Percentiles rank a stretch among this genome's conserved stretches.
Evolutionary conservation across 768 basidiomycete genomes (phyloP).

Genomic region (Chlorophyllum brunneum): DNA sequence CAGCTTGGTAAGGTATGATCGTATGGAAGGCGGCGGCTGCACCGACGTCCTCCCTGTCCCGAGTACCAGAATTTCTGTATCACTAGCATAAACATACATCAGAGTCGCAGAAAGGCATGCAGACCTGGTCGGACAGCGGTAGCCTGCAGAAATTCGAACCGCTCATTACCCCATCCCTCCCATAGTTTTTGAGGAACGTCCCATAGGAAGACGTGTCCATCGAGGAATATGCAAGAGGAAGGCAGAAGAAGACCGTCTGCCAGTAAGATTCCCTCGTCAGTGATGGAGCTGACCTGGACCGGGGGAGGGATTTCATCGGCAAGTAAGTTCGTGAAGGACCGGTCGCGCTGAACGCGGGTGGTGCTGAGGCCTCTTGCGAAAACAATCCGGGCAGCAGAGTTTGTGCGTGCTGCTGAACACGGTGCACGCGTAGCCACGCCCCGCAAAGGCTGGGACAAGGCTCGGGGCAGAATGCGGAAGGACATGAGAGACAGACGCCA

Average conservation of each 20-base stretch:
- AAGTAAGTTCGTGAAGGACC: constrained; percentile 68
- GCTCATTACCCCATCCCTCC: constrained; percentile 67
- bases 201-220: constrained; percentile 89
- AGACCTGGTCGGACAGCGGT: constrained; percentile 86
- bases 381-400: not conserved
- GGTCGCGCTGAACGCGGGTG: constrained; percentile 15
- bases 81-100: not conserved
- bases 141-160: constrained; percentile 78
- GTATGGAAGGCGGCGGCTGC: constrained; percentile 65
- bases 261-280: constrained; percentile 60
- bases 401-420: not conserved
- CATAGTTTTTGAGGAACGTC: constrained; percentile 66
- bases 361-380: constrained; percentile 6
- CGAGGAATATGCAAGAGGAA: constrained; percentile 78
- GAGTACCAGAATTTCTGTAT: constrained; percentile 80
- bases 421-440: not conserved
- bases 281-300: constrained; percentile 68
- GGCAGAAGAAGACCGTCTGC: constrained; percentile 77
- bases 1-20: constrained; percentile 62
- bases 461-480: constrained; percentile 5
- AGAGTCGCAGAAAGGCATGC: not conserved
- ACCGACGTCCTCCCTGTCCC: constrained; percentile 78
- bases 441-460: not conserved
- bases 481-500: constrained; percentile 1
- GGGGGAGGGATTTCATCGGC: constrained; percentile 65